Evolutionary conservation across 169 alveolate species (phyloP).

Genomic region (Neospora caninum): DNA sequence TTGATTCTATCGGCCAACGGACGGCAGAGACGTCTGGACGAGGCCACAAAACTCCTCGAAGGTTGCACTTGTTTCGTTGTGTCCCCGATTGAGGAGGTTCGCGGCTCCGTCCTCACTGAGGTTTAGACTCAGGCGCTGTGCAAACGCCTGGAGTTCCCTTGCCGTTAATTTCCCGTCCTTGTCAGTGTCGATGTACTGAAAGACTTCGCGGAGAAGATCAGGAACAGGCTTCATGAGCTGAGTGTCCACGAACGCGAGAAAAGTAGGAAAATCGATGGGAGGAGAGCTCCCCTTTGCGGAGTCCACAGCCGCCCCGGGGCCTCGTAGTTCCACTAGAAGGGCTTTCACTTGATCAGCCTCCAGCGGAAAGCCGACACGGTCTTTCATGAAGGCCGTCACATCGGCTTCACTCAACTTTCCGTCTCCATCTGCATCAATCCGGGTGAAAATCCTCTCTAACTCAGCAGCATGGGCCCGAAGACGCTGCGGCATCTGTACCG

Average conservation of each 20-base stretch:
- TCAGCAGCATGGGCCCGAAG: background rate
- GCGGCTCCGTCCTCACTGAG: background rate
- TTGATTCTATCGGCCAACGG: background rate
- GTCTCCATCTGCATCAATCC: background rate
- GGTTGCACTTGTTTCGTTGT: background rate
- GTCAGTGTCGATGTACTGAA: slow-evolving; percentile 9
- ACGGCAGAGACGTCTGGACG: slow-evolving; percentile 14
- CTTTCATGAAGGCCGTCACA: slow-evolving; percentile 6
- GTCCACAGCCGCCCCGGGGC: background rate
- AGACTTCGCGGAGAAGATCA: background rate
- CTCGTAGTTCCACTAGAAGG: background rate
- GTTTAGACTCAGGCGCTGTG: background rate
- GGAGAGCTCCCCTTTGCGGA: background rate
- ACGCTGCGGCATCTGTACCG: background rate
- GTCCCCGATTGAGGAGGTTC: background rate
- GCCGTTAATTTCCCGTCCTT: background rate
- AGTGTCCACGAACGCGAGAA: background rate
- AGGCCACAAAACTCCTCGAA: slow-evolving; percentile 25
- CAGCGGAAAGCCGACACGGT: background rate
- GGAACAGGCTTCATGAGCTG: slow-evolving; percentile 27
- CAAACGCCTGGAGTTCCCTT: background rate
- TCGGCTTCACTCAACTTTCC: slow-evolving; percentile 13
- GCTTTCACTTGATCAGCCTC: slow-evolving; percentile 4
- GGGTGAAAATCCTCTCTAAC: slow-evolving; percentile 8
- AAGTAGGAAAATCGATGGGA: background rate